Conservation (phyloP, 805 yeast species). For the Maudiozyma turicensis region DNA sequence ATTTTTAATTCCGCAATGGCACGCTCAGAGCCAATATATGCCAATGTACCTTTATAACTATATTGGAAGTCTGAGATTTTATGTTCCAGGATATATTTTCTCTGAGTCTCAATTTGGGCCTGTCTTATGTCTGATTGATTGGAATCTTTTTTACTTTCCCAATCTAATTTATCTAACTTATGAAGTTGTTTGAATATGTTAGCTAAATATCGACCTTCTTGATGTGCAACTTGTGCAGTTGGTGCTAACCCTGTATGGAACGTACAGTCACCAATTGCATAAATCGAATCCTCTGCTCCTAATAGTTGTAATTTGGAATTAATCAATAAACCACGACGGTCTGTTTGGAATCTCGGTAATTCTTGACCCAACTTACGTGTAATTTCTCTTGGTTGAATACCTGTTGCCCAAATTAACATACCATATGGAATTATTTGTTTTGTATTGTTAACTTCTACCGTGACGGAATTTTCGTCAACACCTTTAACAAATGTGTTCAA, state of each 20-base stretch:
- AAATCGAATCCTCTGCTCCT: constrained; percentile 68
- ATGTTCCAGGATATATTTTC: constrained; percentile 33
- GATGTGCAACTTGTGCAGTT: constrained; percentile 96
- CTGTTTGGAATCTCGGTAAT: constrained; percentile 51
- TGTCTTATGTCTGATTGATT: not conserved
- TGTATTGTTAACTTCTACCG: constrained; percentile 55
- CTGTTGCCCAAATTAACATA: constrained; percentile 94
- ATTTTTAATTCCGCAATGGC: constrained; percentile 87
- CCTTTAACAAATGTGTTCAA: constrained; percentile 84
- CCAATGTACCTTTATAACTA: constrained; percentile 85
- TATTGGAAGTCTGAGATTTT: constrained; percentile 59
- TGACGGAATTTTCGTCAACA: constrained; percentile 62
- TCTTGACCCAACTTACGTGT: constrained; percentile 54
- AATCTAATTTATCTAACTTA: constrained; percentile 49
- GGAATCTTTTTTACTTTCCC: constrained; percentile 25
- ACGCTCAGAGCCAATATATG: constrained; percentile 86
- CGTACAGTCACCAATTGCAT: constrained; percentile 92
- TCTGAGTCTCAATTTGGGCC: constrained; percentile 4
- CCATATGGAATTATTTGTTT: constrained; percentile 87
- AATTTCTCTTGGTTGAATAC: constrained; percentile 80
- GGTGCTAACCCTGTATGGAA: constrained; percentile 81
- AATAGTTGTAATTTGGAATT: constrained; percentile 74
- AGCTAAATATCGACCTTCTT: constrained; percentile 81
- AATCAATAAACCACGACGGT: constrained; percentile 83
- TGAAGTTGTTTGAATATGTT: constrained; percentile 55